Evolutionary conservation across 2,329 filamentous ascomycete genomes (phyloP), one percentile per base, ranked within the genome.

Genomic region (Esteya vermicola): DNA sequence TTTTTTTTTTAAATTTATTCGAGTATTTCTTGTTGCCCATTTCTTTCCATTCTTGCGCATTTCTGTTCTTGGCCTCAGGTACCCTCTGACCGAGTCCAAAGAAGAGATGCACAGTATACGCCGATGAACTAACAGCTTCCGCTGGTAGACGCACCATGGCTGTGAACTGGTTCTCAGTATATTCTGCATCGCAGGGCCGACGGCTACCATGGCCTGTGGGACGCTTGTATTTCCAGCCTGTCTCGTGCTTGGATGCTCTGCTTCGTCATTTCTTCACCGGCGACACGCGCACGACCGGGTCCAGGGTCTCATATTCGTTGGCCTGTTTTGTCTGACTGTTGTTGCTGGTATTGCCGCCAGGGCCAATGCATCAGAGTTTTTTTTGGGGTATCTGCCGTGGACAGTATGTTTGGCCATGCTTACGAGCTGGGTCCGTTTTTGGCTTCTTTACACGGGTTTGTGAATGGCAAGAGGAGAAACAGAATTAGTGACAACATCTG

Each of bases 361-460:
- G 32, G 49, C 52, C 2, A 50, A 49, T 40, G 41, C 48, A 4
- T 53, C 58, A 43, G 23, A 58, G 28, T 51, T 60, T 7, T 48
- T 61, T 44, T 44, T 62, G 22, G 56, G 46, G 6, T 51, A 55
- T 19, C 44, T 60, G 18, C 59, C 59, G 1, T 58, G 52, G 54
- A 54, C 57, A 3, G 45, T 56, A 19, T 60, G 51, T 37, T 33
- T 47, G 6, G 57, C 57, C n/a, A 61, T 62, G 59, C 23, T 53
- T 6, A 38, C 43, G 21, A 59, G 57, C 46, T 38, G n/a, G n/a
- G n/a, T n/a, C n/a, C n/a, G n/a, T n/a, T n/a, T n/a, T n/a, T n/a
- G n/a, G n/a, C n/a, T n/a, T n/a, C n/a, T n/a, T n/a, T n/a, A n/a
- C n/a, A n/a, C n/a, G n/a, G n/a, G n/a, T n/a, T n/a, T n/a, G n/a